Percentiles rank a stretch among this genome's conserved stretches.
Conservation (phyloP, 1,139 yeast genomes). For the Lizanozyma gosingica region DNA sequence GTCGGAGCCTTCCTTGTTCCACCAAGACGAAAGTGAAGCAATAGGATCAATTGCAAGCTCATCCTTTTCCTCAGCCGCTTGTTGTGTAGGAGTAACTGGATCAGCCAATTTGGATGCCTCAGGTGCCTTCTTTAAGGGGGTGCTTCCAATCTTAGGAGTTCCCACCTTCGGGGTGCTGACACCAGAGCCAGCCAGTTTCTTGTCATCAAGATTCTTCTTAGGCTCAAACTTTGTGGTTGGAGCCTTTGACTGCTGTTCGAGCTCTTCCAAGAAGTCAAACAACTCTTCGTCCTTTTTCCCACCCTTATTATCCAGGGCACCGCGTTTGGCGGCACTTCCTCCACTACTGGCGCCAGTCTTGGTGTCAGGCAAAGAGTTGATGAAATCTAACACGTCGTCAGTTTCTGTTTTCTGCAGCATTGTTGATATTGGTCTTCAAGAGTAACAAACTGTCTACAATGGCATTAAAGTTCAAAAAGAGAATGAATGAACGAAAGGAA, state of each 20-base stretch:
- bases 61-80: constrained; percentile 8
- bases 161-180: neutral
- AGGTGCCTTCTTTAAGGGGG: constrained; percentile 4
- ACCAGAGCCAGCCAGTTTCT: constrained; percentile 3
- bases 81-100: constrained; percentile 2
- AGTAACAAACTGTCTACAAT: too few species aligned
- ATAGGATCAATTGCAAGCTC: constrained; percentile 50
- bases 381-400: constrained; percentile 83
- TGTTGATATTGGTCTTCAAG: neutral
- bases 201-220: constrained; percentile 11
- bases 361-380: constrained; percentile 78
- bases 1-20: constrained; percentile 66
- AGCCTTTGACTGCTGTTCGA: constrained; percentile 39
- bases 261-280: constrained; percentile 78
- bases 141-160: neutral
- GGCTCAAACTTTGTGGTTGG: constrained; percentile 14
- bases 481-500: too few species aligned
- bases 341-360: constrained; percentile 14
- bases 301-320: constrained; percentile 13
- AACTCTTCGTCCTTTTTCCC: constrained; percentile 60
- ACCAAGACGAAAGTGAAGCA: constrained; percentile 70
- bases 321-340: constrained; percentile 12
- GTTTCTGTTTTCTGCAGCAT: constrained; percentile 25
- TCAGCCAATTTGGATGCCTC: constrained; percentile 3
- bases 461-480: too few species aligned